Base-by-base conservation (phyloP, 306 rosid species). In the Psophocarpus tetragonolobus region DNA sequence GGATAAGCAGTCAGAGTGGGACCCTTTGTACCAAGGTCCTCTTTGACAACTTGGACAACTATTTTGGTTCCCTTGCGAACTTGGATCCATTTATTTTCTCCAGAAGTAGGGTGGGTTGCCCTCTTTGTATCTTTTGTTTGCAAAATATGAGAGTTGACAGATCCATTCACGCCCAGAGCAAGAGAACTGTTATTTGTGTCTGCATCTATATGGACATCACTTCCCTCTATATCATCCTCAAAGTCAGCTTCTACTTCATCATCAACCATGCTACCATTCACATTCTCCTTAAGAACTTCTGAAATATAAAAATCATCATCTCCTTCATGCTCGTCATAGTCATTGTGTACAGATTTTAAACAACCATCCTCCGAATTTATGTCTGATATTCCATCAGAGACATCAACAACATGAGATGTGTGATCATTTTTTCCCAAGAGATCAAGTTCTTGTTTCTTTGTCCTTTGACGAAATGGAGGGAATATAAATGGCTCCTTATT, bases 21-120 rank as follows among this genome's bases (percentile, higher is more conserved):
- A 74, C 99, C 94, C 84, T 95, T 92, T 26, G 96, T 80, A 80
- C 99, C 99, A 67, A 92, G 81, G 58, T 95, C 99, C 86, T 91
- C 97, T 87, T 95, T 95, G 82, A 89, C 94, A 81, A 95, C 99
- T 86, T 95, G 99, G 63, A 95, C 99, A 75, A 95, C 71, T 60
- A 91, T 80, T 88, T 95, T 95, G 79, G 99, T 92, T 68, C 99
- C 94, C 84, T 90, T 88, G 76, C 89, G 85, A 86, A 92, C 99
- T 82, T 66, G 81, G 72, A 33, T 71, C 99, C 99, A 95, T 80
- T 89, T 92, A 33, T 81, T 91, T 81, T 83, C 90, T 62, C 81
- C 77, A 18, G 83, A 42, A 41, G 81, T 33, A 14, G 20, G 15
- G 47, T 56, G 80, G 42, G 67, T 65, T 66, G 79, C 67, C 75